A percentile compares a stretch with the other conserved stretches of the same genome.
phyloP scores from a whole-genome alignment of 2,329 filamentous ascomycete genomes.

The Clonostachys solani region DNA sequence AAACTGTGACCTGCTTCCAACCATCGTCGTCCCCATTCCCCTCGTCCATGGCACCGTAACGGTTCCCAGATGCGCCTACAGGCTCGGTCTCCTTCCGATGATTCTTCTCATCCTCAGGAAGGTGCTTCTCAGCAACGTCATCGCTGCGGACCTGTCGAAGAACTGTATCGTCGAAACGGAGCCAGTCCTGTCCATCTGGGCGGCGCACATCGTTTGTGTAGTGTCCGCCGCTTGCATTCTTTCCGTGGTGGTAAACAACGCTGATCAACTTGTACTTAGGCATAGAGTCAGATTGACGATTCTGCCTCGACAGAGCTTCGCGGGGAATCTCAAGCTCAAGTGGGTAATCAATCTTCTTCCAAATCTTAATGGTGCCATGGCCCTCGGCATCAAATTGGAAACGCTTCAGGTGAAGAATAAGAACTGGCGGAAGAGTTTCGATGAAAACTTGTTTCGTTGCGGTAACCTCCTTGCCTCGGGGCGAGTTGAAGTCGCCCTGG shows the following conservation, averaged over 20 bases:
- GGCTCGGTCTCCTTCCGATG: conserved; percentile 13
- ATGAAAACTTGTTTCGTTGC: conserved; percentile 96
- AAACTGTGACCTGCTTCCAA: conserved; percentile 76
- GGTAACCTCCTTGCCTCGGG: conserved; percentile 69
- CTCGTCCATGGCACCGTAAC: conserved; percentile 69
- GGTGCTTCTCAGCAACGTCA: conserved; percentile 82
- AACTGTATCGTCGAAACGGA: conserved; percentile 89
- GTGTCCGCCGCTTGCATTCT: conserved; percentile 92
- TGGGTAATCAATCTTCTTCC: conserved; percentile 96
- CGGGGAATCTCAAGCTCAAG: conserved; percentile 90
- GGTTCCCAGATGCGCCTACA: conserved; percentile 56
- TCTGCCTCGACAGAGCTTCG: conserved; percentile 78
- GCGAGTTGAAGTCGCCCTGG: conserved; percentile 78
- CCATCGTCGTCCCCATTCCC: conserved; percentile 62
- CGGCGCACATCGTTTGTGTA: conserved; percentile 97
- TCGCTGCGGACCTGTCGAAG: conserved; percentile 81
- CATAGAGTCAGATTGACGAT: conserved; percentile 57
- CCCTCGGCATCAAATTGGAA: conserved; percentile 91
- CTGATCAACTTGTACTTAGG: conserved; percentile 84
- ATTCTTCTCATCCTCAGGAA: conserved; percentile 72
- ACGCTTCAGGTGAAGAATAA: conserved; percentile 93
- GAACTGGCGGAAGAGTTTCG: conserved; percentile 81
- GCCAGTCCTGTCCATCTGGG: conserved; percentile 94
- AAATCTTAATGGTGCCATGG: conserved; percentile 86
- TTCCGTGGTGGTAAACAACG: conserved; percentile 96